Evolutionary conservation across 1,139 yeast species (phyloP).

Genomic region (Taphrina pruni): DNA sequence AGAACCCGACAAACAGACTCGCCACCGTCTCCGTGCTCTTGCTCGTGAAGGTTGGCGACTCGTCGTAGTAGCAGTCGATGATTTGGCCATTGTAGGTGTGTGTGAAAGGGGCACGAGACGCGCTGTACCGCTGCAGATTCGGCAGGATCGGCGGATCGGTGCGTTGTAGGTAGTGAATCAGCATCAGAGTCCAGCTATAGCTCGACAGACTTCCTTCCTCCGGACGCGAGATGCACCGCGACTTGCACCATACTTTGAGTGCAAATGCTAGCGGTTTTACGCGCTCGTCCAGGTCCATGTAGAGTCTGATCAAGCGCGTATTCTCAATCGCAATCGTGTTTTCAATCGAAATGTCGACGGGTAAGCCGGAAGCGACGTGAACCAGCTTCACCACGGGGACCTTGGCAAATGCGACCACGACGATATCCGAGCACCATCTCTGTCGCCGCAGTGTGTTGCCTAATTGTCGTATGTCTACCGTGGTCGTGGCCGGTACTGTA

Average conservation of each 20-base stretch:
- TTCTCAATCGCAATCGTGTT: constrained; percentile 48
- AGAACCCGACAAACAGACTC: constrained; percentile 46
- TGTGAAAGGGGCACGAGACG: constrained; percentile 3
- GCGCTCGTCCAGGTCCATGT: constrained; percentile 47
- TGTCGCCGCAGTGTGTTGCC: constrained; percentile 21
- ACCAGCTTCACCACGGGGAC: constrained; percentile 48
- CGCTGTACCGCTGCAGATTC: constrained; percentile 19
- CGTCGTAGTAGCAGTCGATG: constrained; percentile 47
- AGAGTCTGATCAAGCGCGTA: constrained; percentile 47
- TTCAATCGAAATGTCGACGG: constrained; percentile 48
- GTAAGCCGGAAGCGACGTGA: constrained; percentile 47
- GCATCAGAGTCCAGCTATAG: constrained; percentile 48
- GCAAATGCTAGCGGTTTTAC: constrained; percentile 48
- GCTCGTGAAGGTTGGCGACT: constrained; percentile 42
- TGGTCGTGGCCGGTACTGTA: constrained; percentile 16
- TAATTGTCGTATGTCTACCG: constrained; percentile 11
- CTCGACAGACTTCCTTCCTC: constrained; percentile 47
- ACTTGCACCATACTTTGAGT: constrained; percentile 48
- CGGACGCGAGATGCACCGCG: constrained; percentile 43
- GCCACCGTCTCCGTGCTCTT: constrained; percentile 46
- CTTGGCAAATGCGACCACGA: constrained; percentile 44
- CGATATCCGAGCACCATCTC: constrained; percentile 7
- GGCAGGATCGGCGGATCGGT: constrained; percentile 48
- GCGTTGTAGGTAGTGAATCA: constrained; percentile 48
- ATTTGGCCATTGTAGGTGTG: constrained; percentile 45